These are phyloP conservation scores for Cladophialophora exuberans DNA, from an alignment of 2,329 filamentous ascomycete species.

Conservation along the genomic window DNA sequence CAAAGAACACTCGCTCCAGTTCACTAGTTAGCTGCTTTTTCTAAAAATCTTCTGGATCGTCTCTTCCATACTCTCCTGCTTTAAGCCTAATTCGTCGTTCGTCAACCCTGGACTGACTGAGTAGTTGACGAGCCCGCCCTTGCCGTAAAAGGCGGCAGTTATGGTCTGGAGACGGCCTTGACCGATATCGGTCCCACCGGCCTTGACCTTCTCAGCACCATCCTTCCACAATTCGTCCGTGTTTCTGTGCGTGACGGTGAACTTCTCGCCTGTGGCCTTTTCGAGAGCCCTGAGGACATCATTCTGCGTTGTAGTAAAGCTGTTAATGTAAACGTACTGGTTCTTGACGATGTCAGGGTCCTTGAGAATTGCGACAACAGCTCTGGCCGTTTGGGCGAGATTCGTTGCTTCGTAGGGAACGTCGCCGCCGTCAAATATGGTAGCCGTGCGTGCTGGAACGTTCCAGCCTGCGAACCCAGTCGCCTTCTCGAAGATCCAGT, in stretches of 20 bases:
- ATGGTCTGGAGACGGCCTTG: conserved; percentile 6
- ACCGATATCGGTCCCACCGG: conserved; percentile 10
- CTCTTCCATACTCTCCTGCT: conserved; percentile 6
- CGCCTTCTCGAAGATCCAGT: conserved; percentile 47
- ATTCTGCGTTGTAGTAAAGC: conserved; percentile 61
- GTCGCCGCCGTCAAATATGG: conserved; percentile 32
- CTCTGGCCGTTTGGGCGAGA: conserved; percentile 21
- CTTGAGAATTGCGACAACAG: conserved; percentile 48
- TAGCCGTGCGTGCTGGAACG: conserved; percentile 52
- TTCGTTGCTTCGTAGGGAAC: conserved; percentile 30
- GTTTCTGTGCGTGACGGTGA: conserved; percentile 48
- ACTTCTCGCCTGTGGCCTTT: conserved; percentile 57
- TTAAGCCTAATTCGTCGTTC: conserved; percentile 11
- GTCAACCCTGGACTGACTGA: conserved; percentile 4
- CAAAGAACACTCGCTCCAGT: neutral
- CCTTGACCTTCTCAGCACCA: conserved; percentile 36
- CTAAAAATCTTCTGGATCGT: too few relatives aligned
- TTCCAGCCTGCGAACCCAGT: conserved; percentile 60
- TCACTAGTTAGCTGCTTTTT: too few relatives aligned
- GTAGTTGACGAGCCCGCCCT: conserved; percentile 5
- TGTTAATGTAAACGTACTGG: conserved; percentile 60
- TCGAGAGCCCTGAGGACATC: conserved; percentile 59
- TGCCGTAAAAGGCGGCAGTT: neutral
- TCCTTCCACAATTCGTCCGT: conserved; percentile 41
- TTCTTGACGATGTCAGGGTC: conserved; percentile 57